Evolutionary conservation across 2,329 filamentous ascomycete species (phyloP).

Genomic region (Pseudogymnoascus sp.): DNA sequence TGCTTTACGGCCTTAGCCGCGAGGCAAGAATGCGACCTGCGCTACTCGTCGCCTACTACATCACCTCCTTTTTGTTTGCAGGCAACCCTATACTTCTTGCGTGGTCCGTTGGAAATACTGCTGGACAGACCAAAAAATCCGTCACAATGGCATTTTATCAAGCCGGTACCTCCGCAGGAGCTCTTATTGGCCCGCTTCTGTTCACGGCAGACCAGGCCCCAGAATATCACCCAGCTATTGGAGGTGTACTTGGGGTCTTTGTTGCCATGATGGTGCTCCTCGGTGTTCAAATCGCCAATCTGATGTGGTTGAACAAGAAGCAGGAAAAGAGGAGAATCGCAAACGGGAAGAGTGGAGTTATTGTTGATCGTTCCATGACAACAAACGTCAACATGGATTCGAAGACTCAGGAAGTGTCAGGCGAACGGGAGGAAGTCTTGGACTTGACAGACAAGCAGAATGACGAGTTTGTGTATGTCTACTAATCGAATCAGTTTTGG

Average conservation of each 20-base stretch:
- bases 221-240: conserved; percentile 50
- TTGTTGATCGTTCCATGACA: conserved; percentile 57
- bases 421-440: conserved; percentile 30
- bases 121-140: conserved; percentile 61
- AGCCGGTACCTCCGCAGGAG: conserved; percentile 54
- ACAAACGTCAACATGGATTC: neutral
- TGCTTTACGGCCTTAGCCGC: conserved; percentile 50
- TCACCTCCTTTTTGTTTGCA: conserved; percentile 60
- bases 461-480: conserved; percentile 62
- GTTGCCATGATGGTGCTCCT: conserved; percentile 47
- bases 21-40: conserved; percentile 38
- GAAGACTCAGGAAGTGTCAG: neutral
- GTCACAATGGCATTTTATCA: conserved; percentile 59
- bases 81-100: conserved; percentile 59
- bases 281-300: conserved; percentile 46
- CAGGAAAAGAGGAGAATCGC: conserved; percentile 48
- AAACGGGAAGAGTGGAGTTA: conserved; percentile 54
- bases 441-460: conserved; percentile 61
- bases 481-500: conserved; percentile 30
- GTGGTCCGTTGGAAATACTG: conserved; percentile 65
- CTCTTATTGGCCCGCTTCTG: conserved; percentile 60
- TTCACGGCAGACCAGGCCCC: conserved; percentile 54
- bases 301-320: conserved; percentile 50
- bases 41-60: conserved; percentile 56
- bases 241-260: conserved; percentile 49